phyloP scores from a whole-genome alignment of 176 grass and related monocot species.

The Cenchrus americanus region DNA sequence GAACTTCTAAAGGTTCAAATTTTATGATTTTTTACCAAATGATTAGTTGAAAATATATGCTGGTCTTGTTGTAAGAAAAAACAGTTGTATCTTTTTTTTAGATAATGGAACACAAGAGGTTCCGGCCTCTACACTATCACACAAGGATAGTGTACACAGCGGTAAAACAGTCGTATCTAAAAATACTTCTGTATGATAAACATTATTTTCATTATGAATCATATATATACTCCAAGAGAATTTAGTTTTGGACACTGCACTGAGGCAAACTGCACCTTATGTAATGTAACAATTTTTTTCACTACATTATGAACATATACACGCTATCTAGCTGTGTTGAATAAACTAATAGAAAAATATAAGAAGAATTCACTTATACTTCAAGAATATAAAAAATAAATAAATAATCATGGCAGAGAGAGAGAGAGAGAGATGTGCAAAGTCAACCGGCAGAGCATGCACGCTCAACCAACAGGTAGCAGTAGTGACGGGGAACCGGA shows the following conservation, averaged over 20 bases:
- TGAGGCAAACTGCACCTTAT: background rate
- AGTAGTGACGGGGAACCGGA: background rate
- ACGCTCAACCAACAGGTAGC: background rate
- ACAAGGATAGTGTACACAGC: too few relatives aligned
- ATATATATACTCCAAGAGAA: background rate
- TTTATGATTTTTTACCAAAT: background rate
- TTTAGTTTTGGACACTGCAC: background rate
- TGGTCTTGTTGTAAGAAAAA: background rate
- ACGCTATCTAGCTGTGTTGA: background rate
- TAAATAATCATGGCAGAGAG: background rate
- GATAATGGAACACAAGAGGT: too few relatives aligned
- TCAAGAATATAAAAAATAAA: background rate
- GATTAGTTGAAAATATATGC: background rate
- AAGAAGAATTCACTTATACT: too few relatives aligned
- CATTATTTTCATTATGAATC: background rate
- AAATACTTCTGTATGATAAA: background rate
- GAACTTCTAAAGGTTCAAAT: background rate
- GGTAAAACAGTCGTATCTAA: background rate
- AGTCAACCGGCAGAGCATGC: slow-evolving; percentile 29
- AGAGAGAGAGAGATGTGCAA: slow-evolving; percentile 7
- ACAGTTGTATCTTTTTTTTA: too few relatives aligned
- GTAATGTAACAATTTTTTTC: background rate
- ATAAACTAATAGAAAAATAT: background rate
- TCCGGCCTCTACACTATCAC: too few relatives aligned
- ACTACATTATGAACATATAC: too few relatives aligned